These are phyloP conservation scores for Chlamydomonas asymmetrica DNA, from an alignment of 139 green algal species.

Conservation along the genomic window DNA sequence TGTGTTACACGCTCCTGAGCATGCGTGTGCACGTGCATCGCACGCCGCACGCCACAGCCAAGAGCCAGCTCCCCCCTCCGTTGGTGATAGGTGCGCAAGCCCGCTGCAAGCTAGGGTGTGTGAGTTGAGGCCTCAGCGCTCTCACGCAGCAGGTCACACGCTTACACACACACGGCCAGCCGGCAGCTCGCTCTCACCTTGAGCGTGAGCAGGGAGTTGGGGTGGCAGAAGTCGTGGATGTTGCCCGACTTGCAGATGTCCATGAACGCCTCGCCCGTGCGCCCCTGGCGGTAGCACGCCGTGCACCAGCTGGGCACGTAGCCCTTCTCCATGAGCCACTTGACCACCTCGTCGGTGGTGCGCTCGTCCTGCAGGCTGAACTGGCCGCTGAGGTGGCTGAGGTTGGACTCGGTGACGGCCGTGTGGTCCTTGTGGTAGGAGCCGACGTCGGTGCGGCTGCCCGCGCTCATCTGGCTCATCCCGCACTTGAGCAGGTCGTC, in stretches of 20 bases:
- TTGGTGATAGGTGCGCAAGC: no score
- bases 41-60: not conserved
- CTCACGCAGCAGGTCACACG: no score
- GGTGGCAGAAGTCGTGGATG: slow-evolving; percentile 83
- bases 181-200: slow-evolving; percentile 32
- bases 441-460: slow-evolving; percentile 68
- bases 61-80: not conserved
- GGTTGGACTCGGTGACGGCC: slow-evolving; percentile 30
- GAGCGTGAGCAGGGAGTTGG: slow-evolving; percentile 71
- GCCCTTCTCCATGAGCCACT: slow-evolving; percentile 64
- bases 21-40: no score
- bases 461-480: slow-evolving; percentile 71
- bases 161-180: no score
- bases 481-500: slow-evolving; percentile 28
- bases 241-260: slow-evolving; percentile 75
- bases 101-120: no score
- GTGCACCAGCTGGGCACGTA: slow-evolving; percentile 78
- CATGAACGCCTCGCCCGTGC: slow-evolving; percentile 77
- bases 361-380: slow-evolving; percentile 64
- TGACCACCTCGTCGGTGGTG: slow-evolving; percentile 51
- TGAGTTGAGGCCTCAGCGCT: no score
- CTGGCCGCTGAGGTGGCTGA: slow-evolving; percentile 63
- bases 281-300: slow-evolving; percentile 75
- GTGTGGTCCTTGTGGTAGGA: slow-evolving; percentile 63
- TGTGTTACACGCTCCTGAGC: no score